phyloP scores from a whole-genome alignment of 306 rosid species.

The Quercus gilva region DNA sequence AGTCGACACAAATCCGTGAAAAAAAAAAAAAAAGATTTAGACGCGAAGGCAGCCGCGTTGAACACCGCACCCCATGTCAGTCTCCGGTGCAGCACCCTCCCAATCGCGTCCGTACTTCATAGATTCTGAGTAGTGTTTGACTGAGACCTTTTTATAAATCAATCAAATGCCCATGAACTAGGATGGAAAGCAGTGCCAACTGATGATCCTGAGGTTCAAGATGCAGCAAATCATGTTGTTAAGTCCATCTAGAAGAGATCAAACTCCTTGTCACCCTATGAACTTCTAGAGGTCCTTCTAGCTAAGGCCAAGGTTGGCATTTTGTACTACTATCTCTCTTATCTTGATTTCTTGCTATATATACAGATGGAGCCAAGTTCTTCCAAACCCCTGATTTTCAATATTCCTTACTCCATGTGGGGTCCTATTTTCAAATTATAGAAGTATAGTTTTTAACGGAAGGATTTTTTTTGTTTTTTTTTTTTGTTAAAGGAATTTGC shows the following conservation, averaged over 20 bases:
- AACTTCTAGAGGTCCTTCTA: slow-evolving; percentile 36
- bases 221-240: slow-evolving; percentile 42
- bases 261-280: slow-evolving; percentile 30
- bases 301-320: slow-evolving; percentile 40
- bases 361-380: neutral
- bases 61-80: too few relatives aligned
- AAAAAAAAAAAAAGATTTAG: too few relatives aligned
- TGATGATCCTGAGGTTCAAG: slow-evolving; percentile 35
- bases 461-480: too few relatives aligned
- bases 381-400: neutral
- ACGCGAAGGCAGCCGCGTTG: too few relatives aligned
- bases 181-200: slow-evolving; percentile 35
- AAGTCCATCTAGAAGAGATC: slow-evolving; percentile 30
- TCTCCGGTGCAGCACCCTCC: too few relatives aligned
- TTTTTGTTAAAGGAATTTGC: neutral
- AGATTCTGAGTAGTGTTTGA: too few relatives aligned
- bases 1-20: too few relatives aligned
- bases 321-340: neutral
- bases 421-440: neutral
- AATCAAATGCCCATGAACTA: slow-evolving; percentile 22
- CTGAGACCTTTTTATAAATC: neutral
- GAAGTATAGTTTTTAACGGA: neutral
- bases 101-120: too few relatives aligned
- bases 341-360: slow-evolving; percentile 11
- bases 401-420: neutral